Evolutionary conservation across 306 rosid species (phyloP).

Genomic region (Cicer cuneatum): DNA sequence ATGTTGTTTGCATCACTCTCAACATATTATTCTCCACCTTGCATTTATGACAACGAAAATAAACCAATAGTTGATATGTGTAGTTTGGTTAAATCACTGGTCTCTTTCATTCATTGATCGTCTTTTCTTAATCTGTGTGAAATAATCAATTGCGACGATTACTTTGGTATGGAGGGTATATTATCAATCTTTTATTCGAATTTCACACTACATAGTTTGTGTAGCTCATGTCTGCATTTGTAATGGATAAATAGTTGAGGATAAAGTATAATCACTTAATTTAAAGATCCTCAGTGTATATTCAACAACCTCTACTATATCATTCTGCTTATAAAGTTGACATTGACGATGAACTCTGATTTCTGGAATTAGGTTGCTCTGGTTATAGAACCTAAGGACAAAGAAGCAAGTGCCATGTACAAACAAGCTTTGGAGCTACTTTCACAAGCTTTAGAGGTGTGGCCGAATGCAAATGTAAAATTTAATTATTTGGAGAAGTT

Average conservation of each 20-base stretch:
- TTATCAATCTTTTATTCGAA: constrained; percentile 17
- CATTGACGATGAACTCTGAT: constrained; percentile 32
- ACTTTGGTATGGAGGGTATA: too few relatives aligned
- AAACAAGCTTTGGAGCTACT: constrained; percentile 97
- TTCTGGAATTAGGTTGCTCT: constrained; percentile 80
- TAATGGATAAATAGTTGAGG: constrained; percentile 17
- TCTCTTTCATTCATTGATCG: too few relatives aligned
- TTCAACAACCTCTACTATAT: constrained; percentile 9
- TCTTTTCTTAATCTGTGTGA: too few relatives aligned
- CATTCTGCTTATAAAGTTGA: neutral
- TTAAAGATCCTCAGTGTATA: constrained; percentile 31
- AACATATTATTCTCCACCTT: too few relatives aligned
- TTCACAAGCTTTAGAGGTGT: constrained; percentile 96
- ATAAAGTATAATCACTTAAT: constrained; percentile 25
- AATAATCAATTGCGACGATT: too few relatives aligned
- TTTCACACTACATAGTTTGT: constrained; percentile 23
- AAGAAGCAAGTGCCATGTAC: constrained; percentile 91
- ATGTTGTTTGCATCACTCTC: too few relatives aligned
- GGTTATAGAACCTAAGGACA: constrained; percentile 99
- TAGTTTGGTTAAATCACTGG: too few relatives aligned
- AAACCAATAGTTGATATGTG: too few relatives aligned
- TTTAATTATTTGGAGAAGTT: constrained; percentile 95
- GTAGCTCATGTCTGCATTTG: neutral
- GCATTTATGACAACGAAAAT: too few relatives aligned
- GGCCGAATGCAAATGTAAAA: constrained; percentile 98